Evolutionary conservation across 129 eudicot species (phyloP), one percentile per base, ranked within the genome.

Genomic region (Sambucus nigra): DNA sequence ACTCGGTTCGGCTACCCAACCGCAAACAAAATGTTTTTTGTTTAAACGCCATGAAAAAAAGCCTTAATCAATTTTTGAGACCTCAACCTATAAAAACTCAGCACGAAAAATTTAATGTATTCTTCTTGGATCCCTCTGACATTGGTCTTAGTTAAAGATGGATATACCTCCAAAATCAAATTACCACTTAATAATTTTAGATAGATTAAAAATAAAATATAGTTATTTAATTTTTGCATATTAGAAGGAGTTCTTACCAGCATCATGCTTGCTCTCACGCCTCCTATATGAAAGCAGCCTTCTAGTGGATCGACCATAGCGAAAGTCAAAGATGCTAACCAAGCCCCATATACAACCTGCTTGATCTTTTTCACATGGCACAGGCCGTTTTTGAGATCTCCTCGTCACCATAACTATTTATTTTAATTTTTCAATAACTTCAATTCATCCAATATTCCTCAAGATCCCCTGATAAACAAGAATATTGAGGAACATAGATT

Each of bases 301-400:
- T 66, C 75, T 76, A 5, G 86, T 67, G 23, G 75, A 48, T 55
- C 86, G 80, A 63, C 80, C 83, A 66, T 77, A 82, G 19, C 94
- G 88, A 44, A 81, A 85, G 67, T 82, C 84, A 47, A 91, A 91
- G 12, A 91, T 60, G 45, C 72, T 74, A 68, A 79, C 75, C 39
- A 91, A 58, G 53, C 98, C 77, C 57, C 70, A 74, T 56, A 91
- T 85, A 56, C 98, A 91, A n/a, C 98, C 98, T 1, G 80, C 70
- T 11, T 78, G 82, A 63, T 71, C 77, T 41, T 77, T 81, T 46
- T 79, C 80, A 10, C 55, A 59, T 29, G 71, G 70, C 9, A 58
- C 66, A 38, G 60, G 57, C 19, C 80, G 88, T 48, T 64, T 75
- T 65, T 71, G 75, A 25, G 87, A 71, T 75, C 70, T 74, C 79